These are phyloP conservation scores for Notholithocarpus densiflorus DNA, from an alignment of 306 rosid species.

Conservation along the genomic window DNA sequence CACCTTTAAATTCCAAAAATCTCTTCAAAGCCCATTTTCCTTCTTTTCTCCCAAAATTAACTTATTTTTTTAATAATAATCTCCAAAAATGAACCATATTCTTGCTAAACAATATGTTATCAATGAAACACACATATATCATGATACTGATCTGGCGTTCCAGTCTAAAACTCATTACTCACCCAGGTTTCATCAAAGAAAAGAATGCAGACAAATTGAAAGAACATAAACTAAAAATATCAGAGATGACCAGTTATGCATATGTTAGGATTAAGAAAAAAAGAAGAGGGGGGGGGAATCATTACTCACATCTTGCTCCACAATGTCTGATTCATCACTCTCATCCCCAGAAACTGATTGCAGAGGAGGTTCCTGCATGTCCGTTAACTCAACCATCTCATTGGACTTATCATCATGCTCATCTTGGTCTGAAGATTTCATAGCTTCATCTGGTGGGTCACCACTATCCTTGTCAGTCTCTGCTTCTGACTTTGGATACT, in stretches of 20 bases:
- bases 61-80: no score
- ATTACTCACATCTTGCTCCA: conserved; percentile 87
- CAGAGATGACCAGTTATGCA: neutral
- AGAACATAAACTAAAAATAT: neutral
- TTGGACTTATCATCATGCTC: conserved; percentile 38
- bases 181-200: neutral
- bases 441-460: conserved; percentile 33
- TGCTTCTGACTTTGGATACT: conserved; percentile 42
- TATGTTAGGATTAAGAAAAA: neutral
- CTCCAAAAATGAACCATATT: neutral
- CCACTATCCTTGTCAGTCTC: conserved; percentile 34
- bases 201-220: neutral
- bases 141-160: neutral
- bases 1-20: neutral
- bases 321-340: conserved; percentile 80
- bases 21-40: neutral
- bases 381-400: conserved; percentile 39
- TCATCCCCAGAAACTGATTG: conserved; percentile 53
- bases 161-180: neutral
- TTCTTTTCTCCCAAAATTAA: no score
- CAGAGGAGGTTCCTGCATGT: conserved; percentile 40
- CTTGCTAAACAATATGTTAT: neutral
- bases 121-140: neutral
- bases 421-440: conserved; percentile 33
- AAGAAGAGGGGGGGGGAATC: neutral